Evolutionary conservation across 164 flowering plant species (phyloP), one percentile per base, ranked within the genome.

Genomic region (Macadamia tetraphylla): DNA sequence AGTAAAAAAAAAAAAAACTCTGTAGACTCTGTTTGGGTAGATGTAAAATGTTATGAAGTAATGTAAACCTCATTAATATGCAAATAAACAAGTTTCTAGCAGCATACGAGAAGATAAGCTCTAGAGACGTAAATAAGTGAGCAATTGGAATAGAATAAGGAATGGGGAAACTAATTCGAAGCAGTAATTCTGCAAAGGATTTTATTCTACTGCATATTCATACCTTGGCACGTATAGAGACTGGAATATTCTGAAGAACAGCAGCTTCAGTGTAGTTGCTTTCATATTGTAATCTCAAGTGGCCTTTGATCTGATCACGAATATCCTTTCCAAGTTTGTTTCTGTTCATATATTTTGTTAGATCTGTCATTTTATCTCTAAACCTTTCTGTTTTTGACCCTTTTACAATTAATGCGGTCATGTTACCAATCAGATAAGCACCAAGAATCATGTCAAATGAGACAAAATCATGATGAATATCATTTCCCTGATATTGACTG

Each of bases 161-260:
- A 23, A 10, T 49, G 15, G 53, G 2, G 53, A 8, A 49, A 14
- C 15, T 49, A 49, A 49, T 10, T 10, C 2, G 14, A 58, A 8
- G 60, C 23, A 23, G 9, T 8, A 3, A 29, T 6, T 58, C 60
- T 23, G 60, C 2, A 23, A 18, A 23, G 32, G 30, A 8, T 18
- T 35, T 29, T 18, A 6, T 59, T 29, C 11, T 29, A 29, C 29
- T 30, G 29, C 14, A 6, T 18, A 7, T 52, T 44, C 40, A 29
- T 79, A 88, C 93, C 90, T 88, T 87, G 29, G 88, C 80, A 29
- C 89, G 87, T 65, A 90, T 86, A 35, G 91, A 87, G 58, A 79
- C 75, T 53, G 96, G 96, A 70, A 90, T 80, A 74, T 88, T 93
- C 71, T 86, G 87, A 67, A 88, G 88, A 73, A 88, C 88, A 76